Percentiles rank a stretch among this genome's conserved stretches.
phyloP scores from a whole-genome alignment of 352 stramenopile genomes.

The Phytophthora cryptogea region DNA sequence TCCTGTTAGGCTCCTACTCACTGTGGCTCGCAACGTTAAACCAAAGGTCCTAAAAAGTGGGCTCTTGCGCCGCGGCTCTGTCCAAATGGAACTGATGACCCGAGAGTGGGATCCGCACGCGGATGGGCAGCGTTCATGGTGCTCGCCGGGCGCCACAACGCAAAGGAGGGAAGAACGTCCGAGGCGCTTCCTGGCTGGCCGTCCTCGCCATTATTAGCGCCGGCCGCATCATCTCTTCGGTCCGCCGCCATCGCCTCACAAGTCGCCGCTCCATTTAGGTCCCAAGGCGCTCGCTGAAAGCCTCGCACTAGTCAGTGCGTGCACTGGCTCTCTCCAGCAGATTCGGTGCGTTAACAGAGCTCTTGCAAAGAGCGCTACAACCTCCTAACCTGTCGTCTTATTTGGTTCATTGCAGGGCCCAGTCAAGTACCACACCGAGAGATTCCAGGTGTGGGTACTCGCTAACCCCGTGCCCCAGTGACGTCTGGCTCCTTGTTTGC shows the following conservation, averaged over 20 bases:
- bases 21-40: not conserved
- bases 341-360: no score
- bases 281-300: no score
- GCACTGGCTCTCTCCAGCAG: no score
- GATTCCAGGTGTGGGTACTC: not conserved
- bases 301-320: no score
- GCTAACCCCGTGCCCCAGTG: no score
- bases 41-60: not conserved
- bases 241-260: no score
- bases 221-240: no score
- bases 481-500: no score
- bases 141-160: slow-evolving; percentile 20
- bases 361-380: no score
- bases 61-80: not conserved
- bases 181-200: slow-evolving; percentile 9
- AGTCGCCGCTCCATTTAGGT: no score
- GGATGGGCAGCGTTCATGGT: slow-evolving; percentile 13
- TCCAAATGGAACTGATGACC: not conserved
- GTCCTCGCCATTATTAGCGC: not conserved
- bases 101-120: slow-evolving; percentile 1
- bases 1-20: not conserved
- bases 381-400: no score
- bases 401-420: not conserved
- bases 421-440: not conserved
- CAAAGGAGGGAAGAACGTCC: slow-evolving; percentile 18